A percentile compares a stretch with the other conserved stretches of the same genome.
phyloP scores from a whole-genome alignment of 805 yeast genomes.

The Debaryomyces prosopidis region DNA sequence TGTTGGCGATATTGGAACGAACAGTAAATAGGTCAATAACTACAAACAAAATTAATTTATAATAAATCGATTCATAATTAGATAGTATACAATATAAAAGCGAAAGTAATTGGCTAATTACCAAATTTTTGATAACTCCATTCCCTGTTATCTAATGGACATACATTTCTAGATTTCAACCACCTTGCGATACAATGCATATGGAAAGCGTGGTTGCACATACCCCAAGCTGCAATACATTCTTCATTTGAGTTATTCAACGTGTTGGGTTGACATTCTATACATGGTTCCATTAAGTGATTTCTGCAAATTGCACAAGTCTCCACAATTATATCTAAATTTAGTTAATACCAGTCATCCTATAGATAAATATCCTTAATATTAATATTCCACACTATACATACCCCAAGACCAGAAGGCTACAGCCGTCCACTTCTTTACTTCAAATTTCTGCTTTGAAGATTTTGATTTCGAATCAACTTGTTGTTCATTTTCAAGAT shows the following conservation, averaged over 20 bases:
- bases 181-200: constrained; percentile 94
- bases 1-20: constrained; percentile 34
- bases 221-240: constrained; percentile 97
- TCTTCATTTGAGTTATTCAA: constrained; percentile 61
- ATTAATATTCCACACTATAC: constrained; percentile 14
- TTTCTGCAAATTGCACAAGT: constrained; percentile 98
- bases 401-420: constrained; percentile 99
- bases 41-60: constrained; percentile 1
- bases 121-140: constrained; percentile 80
- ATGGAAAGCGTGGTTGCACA: constrained; percentile 98
- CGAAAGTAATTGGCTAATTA: constrained; percentile 37
- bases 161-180: constrained; percentile 92
- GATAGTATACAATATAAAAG: background rate
- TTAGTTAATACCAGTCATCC: constrained; percentile 14
- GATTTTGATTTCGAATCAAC: constrained; percentile 24
- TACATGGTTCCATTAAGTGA: constrained; percentile 97
- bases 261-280: constrained; percentile 89
- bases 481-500: constrained; percentile 14
- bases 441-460: constrained; percentile 75
- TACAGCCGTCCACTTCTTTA: constrained; percentile 97
- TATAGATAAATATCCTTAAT: constrained; percentile 3
- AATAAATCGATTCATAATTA: constrained; percentile 2
- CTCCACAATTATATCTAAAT: constrained; percentile 75
- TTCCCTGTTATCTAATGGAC: constrained; percentile 93
- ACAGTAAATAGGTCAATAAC: background rate